Evolutionary conservation across 164 flowering plant genomes (phyloP), one percentile per base, ranked within the genome.

Genomic region (Akebia trifoliata): DNA sequence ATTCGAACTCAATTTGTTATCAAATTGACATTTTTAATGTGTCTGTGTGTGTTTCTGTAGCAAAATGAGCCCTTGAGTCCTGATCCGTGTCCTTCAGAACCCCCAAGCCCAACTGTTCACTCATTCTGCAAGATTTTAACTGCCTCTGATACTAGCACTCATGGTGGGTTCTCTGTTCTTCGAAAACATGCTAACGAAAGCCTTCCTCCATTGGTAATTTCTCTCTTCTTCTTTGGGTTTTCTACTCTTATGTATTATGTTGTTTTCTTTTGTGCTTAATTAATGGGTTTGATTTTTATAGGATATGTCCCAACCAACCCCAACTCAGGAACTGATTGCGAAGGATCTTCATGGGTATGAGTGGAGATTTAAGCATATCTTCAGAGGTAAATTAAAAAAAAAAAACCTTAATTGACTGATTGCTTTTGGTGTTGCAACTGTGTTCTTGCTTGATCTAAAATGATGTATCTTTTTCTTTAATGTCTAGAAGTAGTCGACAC

Each of bases 341-440:
- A 78, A 68, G 73, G 92, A 85, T 76, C 82, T 85, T 57, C 92
- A 83, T 62, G 88, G 88, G 4, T 72, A 65, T 51, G 83, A 81
- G 28, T 85, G 92, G 92, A 69, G 77, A 25, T 85, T 85, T 59
- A 83, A 83, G 82, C 92, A 85, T 77, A 83, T 85, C 50, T 85
- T 79, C 59, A 73, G 92, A 76, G 92, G 92, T 85, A 34, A 35
- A 30, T 4, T 8, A n/a, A n/a, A n/a, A n/a, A n/a, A n/a, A n/a
- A n/a, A n/a, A n/a, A n/a, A n/a, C n/a, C n/a, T n/a, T n/a, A n/a
- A n/a, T n/a, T n/a, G n/a, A n/a, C n/a, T n/a, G n/a, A n/a, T n/a
- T n/a, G n/a, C n/a, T n/a, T n/a, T n/a, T n/a, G n/a, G n/a, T n/a
- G n/a, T n/a, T n/a, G n/a, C n/a, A n/a, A n/a, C n/a, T n/a, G n/a